These are phyloP conservation scores for Leccinum solheimii DNA, from an alignment of 1,284 basidiomycete genomes.

Conservation along the genomic window DNA sequence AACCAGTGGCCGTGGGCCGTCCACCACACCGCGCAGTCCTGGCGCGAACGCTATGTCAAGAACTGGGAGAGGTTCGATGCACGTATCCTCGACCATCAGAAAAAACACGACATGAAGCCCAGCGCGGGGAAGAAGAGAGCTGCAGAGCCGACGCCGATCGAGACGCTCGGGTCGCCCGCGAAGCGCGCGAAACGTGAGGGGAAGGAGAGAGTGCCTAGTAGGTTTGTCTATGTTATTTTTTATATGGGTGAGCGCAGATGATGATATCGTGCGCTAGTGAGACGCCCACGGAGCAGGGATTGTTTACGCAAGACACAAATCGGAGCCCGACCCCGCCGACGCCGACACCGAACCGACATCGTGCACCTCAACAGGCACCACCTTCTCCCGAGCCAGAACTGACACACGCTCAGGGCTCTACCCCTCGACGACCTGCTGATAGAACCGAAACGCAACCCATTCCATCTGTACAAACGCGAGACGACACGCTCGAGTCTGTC, in stretches of 20 bases:
- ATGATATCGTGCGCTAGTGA: constrained; percentile 7
- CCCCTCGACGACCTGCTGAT: neutral
- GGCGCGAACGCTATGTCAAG: constrained; percentile 53
- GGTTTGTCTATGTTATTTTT: constrained; percentile 10
- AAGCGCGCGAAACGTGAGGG: constrained; percentile 16
- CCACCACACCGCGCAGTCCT: constrained; percentile 52
- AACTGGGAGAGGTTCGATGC: constrained; percentile 43
- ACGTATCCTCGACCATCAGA: constrained; percentile 36
- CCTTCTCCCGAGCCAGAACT: neutral
- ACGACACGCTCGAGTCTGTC: constrained; percentile 2
- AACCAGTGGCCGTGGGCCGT: constrained; percentile 44
- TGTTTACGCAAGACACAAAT: neutral
- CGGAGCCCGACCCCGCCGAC: neutral
- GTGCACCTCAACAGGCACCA: neutral
- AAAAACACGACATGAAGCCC: constrained; percentile 1
- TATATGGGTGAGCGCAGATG: neutral
- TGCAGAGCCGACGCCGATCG: neutral
- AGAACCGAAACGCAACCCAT: neutral
- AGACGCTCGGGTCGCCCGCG: neutral
- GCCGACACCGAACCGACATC: neutral
- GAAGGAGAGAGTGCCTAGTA: neutral
- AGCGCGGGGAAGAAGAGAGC: constrained; percentile 5
- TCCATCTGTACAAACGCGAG: neutral
- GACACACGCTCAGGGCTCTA: neutral
- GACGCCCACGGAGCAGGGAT: neutral